Evolutionary conservation across 306 rosid genomes (phyloP), one percentile per base, ranked within the genome.

Genomic region (Cicer yamashitae): DNA sequence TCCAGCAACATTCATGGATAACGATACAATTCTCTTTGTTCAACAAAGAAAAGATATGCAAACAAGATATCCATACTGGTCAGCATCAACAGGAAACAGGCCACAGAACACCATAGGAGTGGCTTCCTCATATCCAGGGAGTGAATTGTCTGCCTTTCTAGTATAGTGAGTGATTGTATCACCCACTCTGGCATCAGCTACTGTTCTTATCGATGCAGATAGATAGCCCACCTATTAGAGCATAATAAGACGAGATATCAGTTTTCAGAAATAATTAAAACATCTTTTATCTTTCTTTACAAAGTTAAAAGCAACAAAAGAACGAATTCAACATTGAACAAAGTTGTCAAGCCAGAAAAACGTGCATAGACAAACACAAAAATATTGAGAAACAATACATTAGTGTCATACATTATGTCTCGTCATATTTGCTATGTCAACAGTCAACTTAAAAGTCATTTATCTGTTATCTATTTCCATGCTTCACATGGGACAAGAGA

Each of bases 51-150:
- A 64, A 70, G 59, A 77, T 71, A 76, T 15, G 76, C 47, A 72
- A 82, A 73, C 61, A 73, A 71, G 52, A 75, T 85, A 81, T 86
- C 71, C 88, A 15, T 89, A 91, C 97, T 94, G 93, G 86, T 94
- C 98, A 44, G 98, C 97, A 75, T 94, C 98, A 81, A 94, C 96
- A 39, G 97, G 98, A 81, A 94, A 91, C 74, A 94, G 78, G 91
- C 98, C 98, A 63, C 98, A 90, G 75, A 94, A 91, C 87, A 94
- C 98, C 97, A 91, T 90, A 5, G 96, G 98, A 47, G 97, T 91
- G 51, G 90, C 97, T 84, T 91, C 94, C 86, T 91, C 93, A 13
- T 91, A 94, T 67, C 98, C 97, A 65, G 98, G 97, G 53, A 94
- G 90, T 7, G 89, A 88, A n/a, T 53, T 83, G 65, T 83, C 94